A percentile compares a stretch with the other conserved stretches of the same genome.
These are phyloP conservation scores for Fagopyrum esculentum DNA, from an alignment of 148 eudicot species.

Conservation along the genomic window DNA sequence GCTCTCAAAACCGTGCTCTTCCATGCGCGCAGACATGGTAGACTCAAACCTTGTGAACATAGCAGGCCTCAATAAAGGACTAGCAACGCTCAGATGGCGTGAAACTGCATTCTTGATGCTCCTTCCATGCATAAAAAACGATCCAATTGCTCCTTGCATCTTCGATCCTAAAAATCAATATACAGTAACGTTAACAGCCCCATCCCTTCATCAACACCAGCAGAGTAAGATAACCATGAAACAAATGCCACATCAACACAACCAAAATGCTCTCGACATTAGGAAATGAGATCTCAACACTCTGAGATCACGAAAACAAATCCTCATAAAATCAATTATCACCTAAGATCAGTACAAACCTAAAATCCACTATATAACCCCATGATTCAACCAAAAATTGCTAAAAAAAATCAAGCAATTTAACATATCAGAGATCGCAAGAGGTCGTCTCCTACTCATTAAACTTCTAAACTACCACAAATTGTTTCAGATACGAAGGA, in stretches of 20 bases:
- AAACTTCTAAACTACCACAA: neutral
- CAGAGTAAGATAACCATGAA: slow-evolving; percentile 8
- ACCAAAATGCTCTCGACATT: neutral
- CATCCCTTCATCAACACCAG: neutral
- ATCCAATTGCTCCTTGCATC: slow-evolving; percentile 72
- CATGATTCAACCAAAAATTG: neutral
- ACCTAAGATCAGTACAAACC: neutral
- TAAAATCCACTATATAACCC: neutral
- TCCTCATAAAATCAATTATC: neutral
- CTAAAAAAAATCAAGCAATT: neutral
- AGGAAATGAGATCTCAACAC: neutral
- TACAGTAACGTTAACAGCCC: neutral
- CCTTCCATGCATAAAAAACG: slow-evolving; percentile 50
- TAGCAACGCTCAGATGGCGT: slow-evolving; percentile 56
- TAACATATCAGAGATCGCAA: neutral
- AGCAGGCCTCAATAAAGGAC: slow-evolving; percentile 52
- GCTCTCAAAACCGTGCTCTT: slow-evolving; percentile 96
- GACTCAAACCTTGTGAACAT: slow-evolving; percentile 61
- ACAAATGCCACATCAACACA: neutral
- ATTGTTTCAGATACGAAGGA: neutral
- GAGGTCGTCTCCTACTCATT: neutral
- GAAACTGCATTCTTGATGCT: slow-evolving; percentile 57
- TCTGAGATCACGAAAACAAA: neutral
- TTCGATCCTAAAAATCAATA: slow-evolving; percentile 2
- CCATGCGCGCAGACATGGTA: slow-evolving; percentile 45